Evolutionary conservation across 2,329 filamentous ascomycete species (phyloP).

Genomic region (Arachnomyces sp.): DNA sequence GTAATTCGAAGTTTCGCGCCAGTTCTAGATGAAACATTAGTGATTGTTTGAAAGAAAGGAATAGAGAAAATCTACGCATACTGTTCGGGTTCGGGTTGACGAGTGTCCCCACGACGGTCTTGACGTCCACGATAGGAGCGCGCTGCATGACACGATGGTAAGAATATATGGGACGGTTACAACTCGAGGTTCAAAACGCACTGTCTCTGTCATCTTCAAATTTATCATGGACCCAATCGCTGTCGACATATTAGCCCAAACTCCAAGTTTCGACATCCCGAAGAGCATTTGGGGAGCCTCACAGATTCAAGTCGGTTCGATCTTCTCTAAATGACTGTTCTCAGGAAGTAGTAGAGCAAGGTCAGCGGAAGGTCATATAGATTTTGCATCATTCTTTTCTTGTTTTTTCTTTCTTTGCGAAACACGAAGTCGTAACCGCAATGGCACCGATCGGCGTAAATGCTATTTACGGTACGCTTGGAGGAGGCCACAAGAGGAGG

Average conservation of each 20-base stretch:
- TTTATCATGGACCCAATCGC: conserved; percentile 92
- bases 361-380: conserved; percentile 39
- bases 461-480: conserved; percentile 28
- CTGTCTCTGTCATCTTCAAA: conserved; percentile 65
- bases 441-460: conserved; percentile 18
- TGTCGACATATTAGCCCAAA: conserved; percentile 24
- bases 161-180: conserved; percentile 10
- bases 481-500: conserved; percentile 29
- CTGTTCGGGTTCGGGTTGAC: conserved; percentile 23
- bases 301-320: conserved; percentile 41
- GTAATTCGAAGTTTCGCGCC: conserved; percentile 73
- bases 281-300: conserved; percentile 11
- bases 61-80: conserved; percentile 17
- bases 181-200: conserved; percentile 21
- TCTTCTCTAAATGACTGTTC: conserved; percentile 40
- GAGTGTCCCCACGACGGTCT: conserved; percentile 10
- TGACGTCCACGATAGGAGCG: conserved; percentile 22
- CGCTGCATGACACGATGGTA: conserved; percentile 22
- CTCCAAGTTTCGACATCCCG: background rate
- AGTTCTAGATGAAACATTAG: conserved; percentile 19
- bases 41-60: background rate
- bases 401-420: conserved; percentile 9
- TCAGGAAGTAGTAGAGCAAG: conserved; percentile 27
- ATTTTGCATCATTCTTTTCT: conserved; percentile 26
- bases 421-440: conserved; percentile 1